Percentiles rank a stretch among this genome's conserved stretches.
phyloP scores from a whole-genome alignment of 2,329 filamentous ascomycete genomes.

The Hysterium pulicare region DNA sequence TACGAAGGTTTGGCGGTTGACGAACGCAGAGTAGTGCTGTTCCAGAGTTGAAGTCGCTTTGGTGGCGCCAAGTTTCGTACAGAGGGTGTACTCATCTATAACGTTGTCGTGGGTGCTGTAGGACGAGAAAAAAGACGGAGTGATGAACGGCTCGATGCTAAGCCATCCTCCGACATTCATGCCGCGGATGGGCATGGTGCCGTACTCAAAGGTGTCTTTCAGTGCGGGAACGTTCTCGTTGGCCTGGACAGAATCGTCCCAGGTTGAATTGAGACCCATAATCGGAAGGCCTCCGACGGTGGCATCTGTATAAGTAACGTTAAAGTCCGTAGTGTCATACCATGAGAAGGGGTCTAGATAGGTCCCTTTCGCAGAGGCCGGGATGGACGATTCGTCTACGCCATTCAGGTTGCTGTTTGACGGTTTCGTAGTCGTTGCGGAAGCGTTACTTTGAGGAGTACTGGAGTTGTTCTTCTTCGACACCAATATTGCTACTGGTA shows the following conservation, averaged over 20 bases:
- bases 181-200: conserved; percentile 74
- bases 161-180: conserved; percentile 96
- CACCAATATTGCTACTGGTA: conserved; percentile 46
- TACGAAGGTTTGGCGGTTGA: conserved; percentile 77
- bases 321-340: conserved; percentile 88
- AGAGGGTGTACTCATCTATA: conserved; percentile 85
- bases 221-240: conserved; percentile 79
- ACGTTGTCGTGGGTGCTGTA: conserved; percentile 61
- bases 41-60: conserved; percentile 69
- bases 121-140: conserved; percentile 79
- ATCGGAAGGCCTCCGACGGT: conserved; percentile 83
- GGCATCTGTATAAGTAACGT: conserved; percentile 84
- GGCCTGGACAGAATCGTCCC: conserved; percentile 76
- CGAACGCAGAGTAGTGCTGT: conserved; percentile 84
- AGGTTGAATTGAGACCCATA: conserved; percentile 81
- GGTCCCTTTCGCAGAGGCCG: conserved; percentile 64
- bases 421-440: conserved; percentile 28
- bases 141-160: conserved; percentile 90
- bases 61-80: conserved; percentile 63
- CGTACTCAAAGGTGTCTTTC: conserved; percentile 74
- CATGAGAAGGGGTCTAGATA: conserved; percentile 87
- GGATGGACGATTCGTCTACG: conserved; percentile 43
- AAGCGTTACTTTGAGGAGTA: conserved; percentile 21
- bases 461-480: conserved; percentile 41
- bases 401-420: conserved; percentile 45